Base-by-base conservation (phyloP, 208 protist genomes). In the Trypanosoma vivax region DNA sequence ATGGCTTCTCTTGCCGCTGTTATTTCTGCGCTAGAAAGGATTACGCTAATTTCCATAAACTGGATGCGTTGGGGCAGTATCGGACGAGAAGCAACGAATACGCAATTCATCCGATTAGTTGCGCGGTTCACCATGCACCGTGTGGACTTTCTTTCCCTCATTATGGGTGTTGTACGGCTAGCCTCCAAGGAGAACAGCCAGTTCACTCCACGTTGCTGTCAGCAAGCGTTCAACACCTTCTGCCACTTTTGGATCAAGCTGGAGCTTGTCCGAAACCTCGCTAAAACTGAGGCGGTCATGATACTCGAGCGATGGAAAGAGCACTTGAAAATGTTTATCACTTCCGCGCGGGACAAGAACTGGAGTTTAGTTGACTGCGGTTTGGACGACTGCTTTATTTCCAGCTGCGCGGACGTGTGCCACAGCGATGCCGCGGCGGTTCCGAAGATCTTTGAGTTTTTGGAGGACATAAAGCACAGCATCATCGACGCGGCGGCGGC, bases 181-280 rank as follows among this genome's bases (percentile, higher is more conserved):
- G 50, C 60, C 10, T 52, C 52, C 18, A 5, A 19, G 14, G 60
- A 60, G 13, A 47, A 54, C 3, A 50, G 39, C 19, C 30, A n/a
- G 13, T 67, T 60, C 18, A 53, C 51, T 25, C 60, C 60, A 19
- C 28, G 46, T 37, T 45, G 60, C 10, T 74, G 68, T 53, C 67
- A 87, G 24, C 67, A 55, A n/a, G 82, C 86, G 2, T 93, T 93
- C 56, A 78, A 88, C 56, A 73, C 72, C 1, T 90, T 90, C 64
- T 90, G 79, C 47, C 42, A 63, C 21, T 50, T 76, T 47, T 93
- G 86, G 82, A 61, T 88, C 49, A 41, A 60, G 58, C 62, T 88
- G 24, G 79, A 87, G 59, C 52, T 93, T 10, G 64, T 86, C 40
- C 73, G 79, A 33, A 88, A 83, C 55, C 62, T 73, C 7, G 54